Base-by-base conservation (phyloP, 1,284 basidiomycete genomes). In the Heliocybe sulcata region DNA sequence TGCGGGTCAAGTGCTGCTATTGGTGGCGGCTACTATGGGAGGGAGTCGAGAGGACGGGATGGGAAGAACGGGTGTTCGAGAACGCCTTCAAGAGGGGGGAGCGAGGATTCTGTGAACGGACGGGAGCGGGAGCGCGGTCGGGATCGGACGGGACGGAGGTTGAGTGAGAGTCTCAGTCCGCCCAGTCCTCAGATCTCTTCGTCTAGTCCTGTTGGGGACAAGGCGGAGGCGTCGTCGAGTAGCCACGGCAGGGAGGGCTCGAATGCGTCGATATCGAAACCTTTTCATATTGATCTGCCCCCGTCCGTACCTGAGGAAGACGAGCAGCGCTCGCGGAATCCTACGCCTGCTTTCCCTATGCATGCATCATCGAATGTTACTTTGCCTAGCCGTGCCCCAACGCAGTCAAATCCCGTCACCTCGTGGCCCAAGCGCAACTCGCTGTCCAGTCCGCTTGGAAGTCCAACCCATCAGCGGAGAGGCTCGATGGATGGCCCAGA, bases 131-230 rank as follows among this genome's bases (percentile, higher is more conserved):
- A 35, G 25, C 59, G 65, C 54, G 69, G 74, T 1, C 64, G 80
- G 58, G 76, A 79, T 45, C 68, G 77, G 45, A 65, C 68, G 10
- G 74, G 76, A 35, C 71, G 77, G 66, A 67, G 73, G 61, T 60
- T 77, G 50, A 73, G 70, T 29, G 73, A 74, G 52, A 83, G 81
- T 63, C 55, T 73, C 60, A 82, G 79, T 57, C 78, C 80, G 51
- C 65, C 66, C 27, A 62, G 62, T 51, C 29, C 57, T 20, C 59
- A 58, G 69, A 70, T 58, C 64, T 68, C 57, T 59, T 62, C 62
- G 49, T 55, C 60, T 54, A 60, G 60, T 45, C 53, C 50, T 45
- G 51, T 54, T 26, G 60, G 55, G 51, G 64, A 55, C 59, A 59
- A 50, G n/a, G 57, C 55, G 26, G 56, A 59, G 60, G 56, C 58